These are phyloP conservation scores for Phytophthora crassamura DNA, from an alignment of 352 stramenopile species.

Conservation along the genomic window DNA sequence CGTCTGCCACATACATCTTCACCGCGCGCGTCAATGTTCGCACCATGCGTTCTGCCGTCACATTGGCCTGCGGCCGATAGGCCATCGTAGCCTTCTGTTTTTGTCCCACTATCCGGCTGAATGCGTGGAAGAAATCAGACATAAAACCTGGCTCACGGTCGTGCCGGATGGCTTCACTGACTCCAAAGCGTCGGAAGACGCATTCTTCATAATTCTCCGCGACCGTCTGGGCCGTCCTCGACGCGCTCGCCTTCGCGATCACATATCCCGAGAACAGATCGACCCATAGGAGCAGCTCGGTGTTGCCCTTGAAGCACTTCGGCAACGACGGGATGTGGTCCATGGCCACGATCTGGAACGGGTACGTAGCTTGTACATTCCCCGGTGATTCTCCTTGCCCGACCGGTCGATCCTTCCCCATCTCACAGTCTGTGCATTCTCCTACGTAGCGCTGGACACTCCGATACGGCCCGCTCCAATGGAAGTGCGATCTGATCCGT, in stretches of 20 bases:
- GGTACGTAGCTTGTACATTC: no score
- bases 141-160: slow-evolving; percentile 34
- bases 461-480: slow-evolving; percentile 8
- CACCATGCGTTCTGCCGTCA: slow-evolving; percentile 21
- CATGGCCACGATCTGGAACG: no score
- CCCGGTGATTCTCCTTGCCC: slow-evolving; percentile 8
- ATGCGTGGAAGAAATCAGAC: slow-evolving; percentile 22
- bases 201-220: no score
- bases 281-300: slow-evolving; percentile 30
- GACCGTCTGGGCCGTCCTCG: no score
- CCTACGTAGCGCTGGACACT: slow-evolving; percentile 8
- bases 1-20: slow-evolving; percentile 24
- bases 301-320: slow-evolving; percentile 26
- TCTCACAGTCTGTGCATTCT: slow-evolving; percentile 19
- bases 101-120: slow-evolving; percentile 23
- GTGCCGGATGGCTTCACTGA: slow-evolving; percentile 22
- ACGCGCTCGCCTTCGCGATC: no score
- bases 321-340: no score
- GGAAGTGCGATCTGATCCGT: slow-evolving; percentile 1
- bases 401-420: slow-evolving; percentile 7
- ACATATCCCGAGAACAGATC: slow-evolving; percentile 19
- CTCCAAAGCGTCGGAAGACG: slow-evolving; percentile 15
- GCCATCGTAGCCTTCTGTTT: slow-evolving; percentile 11
- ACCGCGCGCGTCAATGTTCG: slow-evolving; percentile 15
- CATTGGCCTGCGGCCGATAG: slow-evolving; percentile 29